Evolutionary conservation across 495 filamentous ascomycete genomes (phyloP), one percentile per base, ranked within the genome.

Genomic region (Neurospora cerealis): DNA sequence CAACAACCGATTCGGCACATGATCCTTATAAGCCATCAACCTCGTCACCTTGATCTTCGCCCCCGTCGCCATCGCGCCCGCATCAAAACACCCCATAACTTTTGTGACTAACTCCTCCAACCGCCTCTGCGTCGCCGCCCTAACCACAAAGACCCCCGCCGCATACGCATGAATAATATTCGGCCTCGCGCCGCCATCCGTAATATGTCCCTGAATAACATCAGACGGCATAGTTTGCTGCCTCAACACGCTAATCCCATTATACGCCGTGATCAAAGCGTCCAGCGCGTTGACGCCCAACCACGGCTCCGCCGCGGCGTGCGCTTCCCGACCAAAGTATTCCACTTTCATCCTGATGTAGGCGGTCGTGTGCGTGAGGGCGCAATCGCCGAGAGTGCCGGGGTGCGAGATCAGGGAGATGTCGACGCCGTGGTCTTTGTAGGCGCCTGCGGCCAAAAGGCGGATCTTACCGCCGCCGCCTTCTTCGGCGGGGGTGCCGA

Each of bases 401-500:
- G 86, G 85, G 78, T 89, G 91, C 48, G 88, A 87, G 80, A 92
- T 90, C 41, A 93, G 81, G 24, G 83, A 89, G 72, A 92, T 85
- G 77, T 92, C 89, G n/a, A 91, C 89, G 39, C 81, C 78, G 46
- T 83, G 71, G 19, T 84, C 84, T 40, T 86, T 81, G 79, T 91
- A 92, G 5, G 90, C 91, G 0, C 89, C 90, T 1, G 84, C 86
- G 21, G 91, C 78, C 38, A 92, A 83, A 9, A 93, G 83, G 60
- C 86, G 87, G 72, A 89, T 89, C 78, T 93, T 93, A 32, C 91
- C 91, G 13, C 90, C 89, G 21, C 44, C 69, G 28, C 77, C 88
- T 82, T 93, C 91, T 79, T 93, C 91, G 0, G 88, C 91, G 1
- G 91, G 91, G 0, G 91, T 93, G 24, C 91, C 91, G 36, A 93